A percentile compares a stretch with the other conserved stretches of the same genome.
These are phyloP conservation scores for Citrullus colocynthis DNA, from an alignment of 306 rosid species.

Conservation along the genomic window DNA sequence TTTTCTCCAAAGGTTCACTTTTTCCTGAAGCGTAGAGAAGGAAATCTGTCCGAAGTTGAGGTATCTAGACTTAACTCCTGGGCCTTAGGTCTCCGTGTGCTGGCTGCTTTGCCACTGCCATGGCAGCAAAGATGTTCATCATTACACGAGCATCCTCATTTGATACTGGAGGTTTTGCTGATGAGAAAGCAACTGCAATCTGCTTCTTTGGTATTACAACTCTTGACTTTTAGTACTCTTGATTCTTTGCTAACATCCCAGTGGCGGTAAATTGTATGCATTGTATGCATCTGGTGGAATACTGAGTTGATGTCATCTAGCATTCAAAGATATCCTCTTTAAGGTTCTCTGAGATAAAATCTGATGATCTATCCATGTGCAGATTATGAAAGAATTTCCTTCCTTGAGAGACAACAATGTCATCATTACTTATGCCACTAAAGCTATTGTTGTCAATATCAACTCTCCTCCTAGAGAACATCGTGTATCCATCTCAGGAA, in stretches of 20 bases:
- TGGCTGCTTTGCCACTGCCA: slow-evolving; percentile 83
- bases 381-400: slow-evolving; percentile 90
- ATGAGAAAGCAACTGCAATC: slow-evolving; percentile 97
- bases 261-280: background rate
- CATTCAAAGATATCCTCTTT: background rate
- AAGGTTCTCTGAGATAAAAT: background rate
- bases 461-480: slow-evolving; percentile 86
- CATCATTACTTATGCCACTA: slow-evolving; percentile 65
- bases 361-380: slow-evolving; percentile 5
- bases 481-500: slow-evolving; percentile 68
- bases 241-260: background rate
- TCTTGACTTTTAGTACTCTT: slow-evolving; percentile 12
- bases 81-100: slow-evolving; percentile 98
- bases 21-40: slow-evolving; percentile 94
- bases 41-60: slow-evolving; percentile 78
- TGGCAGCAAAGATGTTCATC: slow-evolving; percentile 99
- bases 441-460: slow-evolving; percentile 69
- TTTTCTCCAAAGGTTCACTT: slow-evolving; percentile 70
- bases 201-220: slow-evolving; percentile 58
- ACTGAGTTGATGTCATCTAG: background rate
- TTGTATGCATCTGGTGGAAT: slow-evolving; percentile 2
- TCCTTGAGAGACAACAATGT: slow-evolving; percentile 65
- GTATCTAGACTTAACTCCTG: slow-evolving; percentile 88
- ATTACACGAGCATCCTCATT: slow-evolving; percentile 86
- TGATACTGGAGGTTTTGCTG: slow-evolving; percentile 84